These are phyloP conservation scores for Colletotrichum tabaci DNA, from an alignment of 2,329 filamentous ascomycete species.

Conservation along the genomic window DNA sequence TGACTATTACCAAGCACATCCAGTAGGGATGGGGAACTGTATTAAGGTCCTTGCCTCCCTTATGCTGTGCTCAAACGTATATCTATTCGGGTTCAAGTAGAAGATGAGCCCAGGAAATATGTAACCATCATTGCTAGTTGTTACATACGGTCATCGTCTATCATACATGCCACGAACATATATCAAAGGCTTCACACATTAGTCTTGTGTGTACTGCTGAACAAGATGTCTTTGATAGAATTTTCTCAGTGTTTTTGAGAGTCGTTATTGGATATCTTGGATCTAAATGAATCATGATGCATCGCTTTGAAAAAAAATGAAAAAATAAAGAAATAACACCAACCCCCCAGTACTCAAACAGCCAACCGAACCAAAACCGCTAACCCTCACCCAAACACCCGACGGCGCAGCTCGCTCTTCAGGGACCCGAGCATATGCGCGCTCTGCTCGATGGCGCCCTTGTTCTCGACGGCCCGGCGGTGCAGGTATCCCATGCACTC, in stretches of 20 bases:
- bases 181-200: background rate
- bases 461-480: constrained; percentile 45
- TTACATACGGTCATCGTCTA: no score
- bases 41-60: constrained; percentile 28
- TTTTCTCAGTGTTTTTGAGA: constrained; percentile 4
- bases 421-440: constrained; percentile 48
- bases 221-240: background rate
- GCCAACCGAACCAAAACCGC: background rate
- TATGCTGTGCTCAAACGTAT: no score
- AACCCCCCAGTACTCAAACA: no score
- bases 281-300: constrained; percentile 1
- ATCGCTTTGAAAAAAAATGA: background rate
- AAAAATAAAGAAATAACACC: background rate
- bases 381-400: constrained; percentile 44
- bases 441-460: constrained; percentile 43
- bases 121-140: no score
- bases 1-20: no score
- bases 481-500: constrained; percentile 45
- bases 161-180: no score
- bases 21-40: constrained; percentile 42
- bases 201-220: background rate
- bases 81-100: no score
- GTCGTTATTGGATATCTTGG: constrained; percentile 32
- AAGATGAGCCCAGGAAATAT: no score
- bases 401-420: constrained; percentile 48